Evolutionary conservation across 768 basidiomycete species (phyloP).

Genomic region (Mycena galericulata): DNA sequence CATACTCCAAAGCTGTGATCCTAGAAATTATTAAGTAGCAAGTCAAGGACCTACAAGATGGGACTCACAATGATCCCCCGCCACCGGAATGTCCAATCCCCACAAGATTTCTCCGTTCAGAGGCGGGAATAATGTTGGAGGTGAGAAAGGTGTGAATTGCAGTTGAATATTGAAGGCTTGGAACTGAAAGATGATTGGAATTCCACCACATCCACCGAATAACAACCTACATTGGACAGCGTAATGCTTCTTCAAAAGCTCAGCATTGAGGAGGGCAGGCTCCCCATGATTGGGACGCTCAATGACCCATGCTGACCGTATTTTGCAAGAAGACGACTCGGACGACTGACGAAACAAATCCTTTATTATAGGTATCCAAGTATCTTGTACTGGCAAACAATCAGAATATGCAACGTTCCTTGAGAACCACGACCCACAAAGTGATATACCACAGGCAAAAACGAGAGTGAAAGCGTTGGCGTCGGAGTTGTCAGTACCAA

Average conservation of each 20-base stretch:
- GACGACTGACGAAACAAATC: constrained; percentile 17
- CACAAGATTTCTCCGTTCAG: constrained; percentile 26
- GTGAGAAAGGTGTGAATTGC: constrained; percentile 34
- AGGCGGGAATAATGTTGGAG: constrained; percentile 20
- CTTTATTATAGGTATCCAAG: constrained; percentile 25
- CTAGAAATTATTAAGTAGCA: constrained; percentile 1
- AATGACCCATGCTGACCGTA: constrained; percentile 22
- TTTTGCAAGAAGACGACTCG: background rate
- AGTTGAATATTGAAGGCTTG: constrained; percentile 22
- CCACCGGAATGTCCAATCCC: constrained; percentile 33
- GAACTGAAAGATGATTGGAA: constrained; percentile 2
- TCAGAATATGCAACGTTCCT: background rate
- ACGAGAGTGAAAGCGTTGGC: constrained; percentile 1
- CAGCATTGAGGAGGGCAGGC: constrained; percentile 15
- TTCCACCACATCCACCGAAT: background rate
- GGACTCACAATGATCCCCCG: constrained; percentile 26
- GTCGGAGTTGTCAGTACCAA: background rate
- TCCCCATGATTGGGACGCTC: constrained; percentile 29
- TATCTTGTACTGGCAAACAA: constrained; percentile 16
- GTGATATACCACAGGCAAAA: constrained; percentile 14
- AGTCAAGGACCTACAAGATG: background rate
- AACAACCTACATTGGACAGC: constrained; percentile 14
- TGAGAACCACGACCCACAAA: background rate
- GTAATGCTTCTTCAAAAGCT: constrained; percentile 23
- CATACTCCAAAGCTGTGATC: constrained; percentile 20